Evolutionary conservation across 768 basidiomycete genomes (phyloP).

Genomic region (Mycena maculata): DNA sequence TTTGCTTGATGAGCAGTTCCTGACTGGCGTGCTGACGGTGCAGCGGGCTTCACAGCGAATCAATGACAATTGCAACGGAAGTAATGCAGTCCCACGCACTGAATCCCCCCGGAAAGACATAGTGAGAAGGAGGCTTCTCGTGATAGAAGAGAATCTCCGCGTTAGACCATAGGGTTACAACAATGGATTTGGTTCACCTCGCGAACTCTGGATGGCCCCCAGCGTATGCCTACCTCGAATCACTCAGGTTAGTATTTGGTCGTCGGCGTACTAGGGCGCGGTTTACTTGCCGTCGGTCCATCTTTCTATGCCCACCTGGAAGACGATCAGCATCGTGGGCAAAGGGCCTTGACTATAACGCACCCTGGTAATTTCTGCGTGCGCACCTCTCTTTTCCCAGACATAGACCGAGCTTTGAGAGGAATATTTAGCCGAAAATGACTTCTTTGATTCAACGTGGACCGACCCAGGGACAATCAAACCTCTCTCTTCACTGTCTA

Average conservation of each 20-base stretch:
- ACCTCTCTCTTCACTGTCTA: slow-evolving; percentile 81
- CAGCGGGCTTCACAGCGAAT: slow-evolving; percentile 18
- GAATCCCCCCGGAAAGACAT: slow-evolving; percentile 53
- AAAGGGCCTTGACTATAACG: slow-evolving; percentile 40
- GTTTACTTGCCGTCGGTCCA: slow-evolving; percentile 78
- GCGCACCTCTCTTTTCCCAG: slow-evolving; percentile 85
- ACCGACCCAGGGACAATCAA: slow-evolving; percentile 79
- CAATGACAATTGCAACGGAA: slow-evolving; percentile 18
- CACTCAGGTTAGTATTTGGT: neutral
- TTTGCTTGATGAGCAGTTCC: slow-evolving; percentile 77
- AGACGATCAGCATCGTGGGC: slow-evolving; percentile 21
- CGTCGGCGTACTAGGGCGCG: neutral
- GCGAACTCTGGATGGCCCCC: slow-evolving; percentile 85
- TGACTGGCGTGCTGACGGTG: slow-evolving; percentile 48
- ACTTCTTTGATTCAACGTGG: no score
- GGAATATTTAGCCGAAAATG: no score
- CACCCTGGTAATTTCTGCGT: slow-evolving; percentile 79
- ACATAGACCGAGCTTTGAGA: no score
- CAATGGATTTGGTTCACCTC: slow-evolving; percentile 57
- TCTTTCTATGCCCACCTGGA: slow-evolving; percentile 80
- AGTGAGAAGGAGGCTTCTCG: slow-evolving; percentile 69
- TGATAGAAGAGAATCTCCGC: slow-evolving; percentile 68
- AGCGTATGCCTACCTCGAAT: slow-evolving; percentile 68
- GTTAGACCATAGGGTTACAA: slow-evolving; percentile 11
- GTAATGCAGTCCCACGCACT: slow-evolving; percentile 52